A percentile compares a stretch with the other conserved stretches of the same genome.
phyloP scores from a whole-genome alignment of 2,329 filamentous ascomycete genomes.

The Xylaria sp. region DNA sequence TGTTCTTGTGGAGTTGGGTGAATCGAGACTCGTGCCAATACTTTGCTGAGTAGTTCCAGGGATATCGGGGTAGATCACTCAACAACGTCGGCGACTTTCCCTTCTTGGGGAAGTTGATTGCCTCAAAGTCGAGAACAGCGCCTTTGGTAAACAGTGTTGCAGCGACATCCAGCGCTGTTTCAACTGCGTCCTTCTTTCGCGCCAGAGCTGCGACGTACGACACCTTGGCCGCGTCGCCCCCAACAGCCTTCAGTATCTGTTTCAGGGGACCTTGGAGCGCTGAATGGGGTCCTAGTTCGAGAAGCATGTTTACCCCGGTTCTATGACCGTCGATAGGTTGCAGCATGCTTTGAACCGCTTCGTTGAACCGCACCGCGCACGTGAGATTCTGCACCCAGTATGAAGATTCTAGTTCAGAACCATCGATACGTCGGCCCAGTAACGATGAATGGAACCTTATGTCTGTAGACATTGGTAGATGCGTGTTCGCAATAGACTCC shows the following conservation, averaged over 20 bases:
- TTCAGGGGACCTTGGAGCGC: conserved; percentile 57
- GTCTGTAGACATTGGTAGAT: conserved; percentile 41
- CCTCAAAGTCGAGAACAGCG: conserved; percentile 49
- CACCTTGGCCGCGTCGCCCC: conserved; percentile 49
- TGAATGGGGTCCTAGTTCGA: conserved; percentile 58
- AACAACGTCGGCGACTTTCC: conserved; percentile 45
- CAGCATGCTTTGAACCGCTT: conserved; percentile 49
- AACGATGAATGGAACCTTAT: conserved; percentile 55
- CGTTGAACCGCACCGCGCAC: conserved; percentile 46
- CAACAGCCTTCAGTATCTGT: conserved; percentile 54
- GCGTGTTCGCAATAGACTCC: conserved; percentile 42
- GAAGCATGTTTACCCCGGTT: conserved; percentile 49
- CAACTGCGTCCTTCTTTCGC: conserved; percentile 57
- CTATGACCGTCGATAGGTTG: conserved; percentile 44
- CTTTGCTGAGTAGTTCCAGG: conserved; percentile 52
- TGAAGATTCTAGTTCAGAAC: conserved; percentile 44
- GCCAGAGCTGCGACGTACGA: conserved; percentile 55
- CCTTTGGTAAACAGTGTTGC: conserved; percentile 54
- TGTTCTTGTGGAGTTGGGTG: conserved; percentile 49
- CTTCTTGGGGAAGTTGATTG: conserved; percentile 52
- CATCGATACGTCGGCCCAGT: conserved; percentile 47
- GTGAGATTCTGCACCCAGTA: conserved; percentile 55
- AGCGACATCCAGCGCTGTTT: conserved; percentile 51
- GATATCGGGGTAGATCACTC: conserved; percentile 54
- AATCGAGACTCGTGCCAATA: conserved; percentile 57